These are phyloP conservation scores for Pseudocercospora pini-densiflorae DNA, from an alignment of 2,329 filamentous ascomycete species.

Conservation along the genomic window DNA sequence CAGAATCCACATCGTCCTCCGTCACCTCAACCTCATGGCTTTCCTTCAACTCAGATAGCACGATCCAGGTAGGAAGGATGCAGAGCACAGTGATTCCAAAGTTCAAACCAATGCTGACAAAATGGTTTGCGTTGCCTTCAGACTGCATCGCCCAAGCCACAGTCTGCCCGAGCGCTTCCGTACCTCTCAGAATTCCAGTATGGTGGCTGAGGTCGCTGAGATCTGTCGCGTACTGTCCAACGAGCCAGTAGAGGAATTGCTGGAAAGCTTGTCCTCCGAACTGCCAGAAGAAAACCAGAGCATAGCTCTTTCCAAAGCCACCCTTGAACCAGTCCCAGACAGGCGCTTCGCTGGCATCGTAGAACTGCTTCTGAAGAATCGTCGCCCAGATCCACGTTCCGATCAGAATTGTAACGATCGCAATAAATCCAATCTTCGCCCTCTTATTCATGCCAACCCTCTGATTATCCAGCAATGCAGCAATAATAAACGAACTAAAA, in stretches of 20 bases:
- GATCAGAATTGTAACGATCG: conserved; percentile 19
- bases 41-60: conserved; percentile 10
- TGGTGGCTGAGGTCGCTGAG: conserved; percentile 11
- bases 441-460: conserved; percentile 26
- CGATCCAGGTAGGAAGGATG: conserved; percentile 14
- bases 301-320: conserved; percentile 14
- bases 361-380: conserved; percentile 21
- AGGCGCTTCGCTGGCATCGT: conserved; percentile 1
- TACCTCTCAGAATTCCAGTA: conserved; percentile 11
- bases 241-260: conserved; percentile 17
- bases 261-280: conserved; percentile 19
- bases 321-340: conserved; percentile 15
- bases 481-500: conserved; percentile 21
- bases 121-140: conserved; percentile 14
- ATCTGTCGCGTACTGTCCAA: conserved; percentile 16
- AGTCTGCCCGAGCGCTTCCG: conserved; percentile 15
- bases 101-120: conserved; percentile 17
- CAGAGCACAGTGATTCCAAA: conserved; percentile 15
- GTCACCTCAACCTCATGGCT: conserved; percentile 18
- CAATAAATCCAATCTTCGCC: conserved; percentile 28
- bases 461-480: conserved; percentile 22
- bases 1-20: conserved; percentile 13
- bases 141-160: conserved; percentile 19
- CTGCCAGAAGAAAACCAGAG: conserved; percentile 16
- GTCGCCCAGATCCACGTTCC: conserved; percentile 28